Evolutionary conservation across 169 alveolate genomes (phyloP).

Genomic region (Plasmodium adleri): DNA sequence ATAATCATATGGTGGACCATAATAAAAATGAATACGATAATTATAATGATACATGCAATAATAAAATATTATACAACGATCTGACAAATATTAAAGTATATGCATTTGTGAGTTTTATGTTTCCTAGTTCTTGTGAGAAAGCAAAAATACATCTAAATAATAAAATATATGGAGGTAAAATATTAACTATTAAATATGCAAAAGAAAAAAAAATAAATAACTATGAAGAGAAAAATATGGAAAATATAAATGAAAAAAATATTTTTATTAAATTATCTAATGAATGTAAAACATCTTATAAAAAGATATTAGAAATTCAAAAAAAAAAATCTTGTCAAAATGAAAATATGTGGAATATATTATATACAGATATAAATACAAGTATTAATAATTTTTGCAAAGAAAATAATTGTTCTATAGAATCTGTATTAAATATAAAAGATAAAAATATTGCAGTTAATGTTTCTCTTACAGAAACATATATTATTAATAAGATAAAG

Average conservation of each 20-base stretch:
- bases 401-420: constrained; percentile 87
- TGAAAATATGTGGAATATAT: constrained; percentile 95
- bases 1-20: background rate
- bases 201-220: constrained; percentile 60
- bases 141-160: constrained; percentile 44
- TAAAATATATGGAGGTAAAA: constrained; percentile 82
- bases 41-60: background rate
- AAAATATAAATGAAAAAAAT: constrained; percentile 62
- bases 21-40: background rate
- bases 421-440: constrained; percentile 88
- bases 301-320: constrained; percentile 87
- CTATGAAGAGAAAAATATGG: constrained; percentile 1
- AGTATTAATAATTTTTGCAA: constrained; percentile 92
- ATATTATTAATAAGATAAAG: constrained; percentile 93
- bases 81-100: constrained; percentile 65
- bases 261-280: constrained; percentile 82
- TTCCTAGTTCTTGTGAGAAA: constrained; percentile 69
- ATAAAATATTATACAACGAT: constrained; percentile 8
- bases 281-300: constrained; percentile 85
- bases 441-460: constrained; percentile 91
- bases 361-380: constrained; percentile 95
- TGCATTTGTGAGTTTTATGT: constrained; percentile 71
- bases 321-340: constrained; percentile 87
- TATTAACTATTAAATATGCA: constrained; percentile 80
- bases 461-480: constrained; percentile 94